Evolutionary conservation across 352 stramenopile genomes (phyloP), one percentile per base, ranked within the genome.

Genomic region (Phytophthora brassicae): DNA sequence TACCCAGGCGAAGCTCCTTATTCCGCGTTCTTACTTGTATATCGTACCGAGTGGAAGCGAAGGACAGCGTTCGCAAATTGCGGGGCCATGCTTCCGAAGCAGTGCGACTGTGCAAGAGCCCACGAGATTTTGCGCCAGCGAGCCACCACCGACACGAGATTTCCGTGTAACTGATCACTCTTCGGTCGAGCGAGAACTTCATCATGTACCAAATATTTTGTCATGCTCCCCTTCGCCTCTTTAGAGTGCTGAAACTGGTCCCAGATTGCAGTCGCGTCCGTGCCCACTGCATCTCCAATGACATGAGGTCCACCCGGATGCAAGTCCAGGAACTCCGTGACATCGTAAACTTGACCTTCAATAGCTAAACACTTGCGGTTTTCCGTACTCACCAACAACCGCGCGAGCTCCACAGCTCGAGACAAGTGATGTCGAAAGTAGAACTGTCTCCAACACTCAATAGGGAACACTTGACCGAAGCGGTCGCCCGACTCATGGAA

Each of bases 361-460:
- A 90, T 87, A 49, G 73, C 80, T 12, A 90, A 60, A 39, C 80
- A 92, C 46, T 86, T 78, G 35, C 74, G 66, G n/a, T 67, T 52
- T 3, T 84, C 62, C 7, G 57, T 68, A 6, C 67, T 38, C 0
- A 63, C 71, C 12, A 90, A 58, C 43, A 88, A 67, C 14, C 77
- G 75, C 36, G 81, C 70, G 12, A 88, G 66, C 56, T 92, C 83
- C 28, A 92, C 72, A 7, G 79, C 72, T 26, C 83, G 77, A 31
- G 80, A 90, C 16, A 88, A 42, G 45, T 79, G 80, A 44, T 92
- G 83, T 16, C 70, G 67, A 38, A 89, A 92, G 67, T 90, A 92
- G 49, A 87, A 90, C 42, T 88, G 76, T 14, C 79, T 73, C 72
- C 74, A 89, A 39, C 66, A 81, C 28, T 83, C 64, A 42, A 79